phyloP scores from a whole-genome alignment of 805 yeast species.

The Myxozyma nipponensis region DNA sequence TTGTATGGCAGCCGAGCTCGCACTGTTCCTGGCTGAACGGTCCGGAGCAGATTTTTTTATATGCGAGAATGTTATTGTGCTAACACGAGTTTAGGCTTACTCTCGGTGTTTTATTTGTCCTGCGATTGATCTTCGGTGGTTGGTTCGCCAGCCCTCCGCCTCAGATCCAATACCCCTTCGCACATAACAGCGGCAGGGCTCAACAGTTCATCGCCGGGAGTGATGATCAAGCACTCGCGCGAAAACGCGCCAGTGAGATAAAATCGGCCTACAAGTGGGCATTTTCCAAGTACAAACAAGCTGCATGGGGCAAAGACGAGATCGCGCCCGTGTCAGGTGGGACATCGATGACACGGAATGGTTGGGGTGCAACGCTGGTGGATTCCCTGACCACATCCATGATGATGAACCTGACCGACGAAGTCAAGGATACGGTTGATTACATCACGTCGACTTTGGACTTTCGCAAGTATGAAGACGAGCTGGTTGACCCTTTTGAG shows the following conservation, averaged over 20 bases:
- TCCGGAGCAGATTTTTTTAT: neutral
- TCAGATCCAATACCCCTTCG: conserved; percentile 12
- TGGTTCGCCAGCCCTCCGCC: conserved; percentile 2
- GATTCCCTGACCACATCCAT: conserved; percentile 45
- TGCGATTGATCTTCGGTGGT: neutral
- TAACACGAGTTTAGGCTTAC: neutral
- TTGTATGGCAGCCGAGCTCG: neutral
- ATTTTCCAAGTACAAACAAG: conserved; percentile 10
- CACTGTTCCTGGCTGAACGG: neutral
- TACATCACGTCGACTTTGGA: conserved; percentile 36
- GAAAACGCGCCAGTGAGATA: conserved; percentile 14
- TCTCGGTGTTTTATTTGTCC: neutral
- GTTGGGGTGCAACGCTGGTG: conserved; percentile 45
- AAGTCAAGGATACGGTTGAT: conserved; percentile 37
- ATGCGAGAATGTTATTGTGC: neutral
- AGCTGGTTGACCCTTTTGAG: conserved; percentile 41
- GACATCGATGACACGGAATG: conserved; percentile 37
- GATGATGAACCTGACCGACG: conserved; percentile 38
- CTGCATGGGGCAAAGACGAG: conserved; percentile 41
- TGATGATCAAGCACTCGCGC: neutral
- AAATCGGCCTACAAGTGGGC: conserved; percentile 22
- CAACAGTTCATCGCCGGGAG: neutral
- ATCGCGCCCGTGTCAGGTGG: conserved; percentile 37
- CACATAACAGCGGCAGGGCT: neutral
- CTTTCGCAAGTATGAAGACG: conserved; percentile 37